Percentiles rank a stretch among this genome's conserved stretches.
These are phyloP conservation scores for Dendrobium huoshanense DNA, from an alignment of 106 monocot genomes.

Conservation along the genomic window DNA sequence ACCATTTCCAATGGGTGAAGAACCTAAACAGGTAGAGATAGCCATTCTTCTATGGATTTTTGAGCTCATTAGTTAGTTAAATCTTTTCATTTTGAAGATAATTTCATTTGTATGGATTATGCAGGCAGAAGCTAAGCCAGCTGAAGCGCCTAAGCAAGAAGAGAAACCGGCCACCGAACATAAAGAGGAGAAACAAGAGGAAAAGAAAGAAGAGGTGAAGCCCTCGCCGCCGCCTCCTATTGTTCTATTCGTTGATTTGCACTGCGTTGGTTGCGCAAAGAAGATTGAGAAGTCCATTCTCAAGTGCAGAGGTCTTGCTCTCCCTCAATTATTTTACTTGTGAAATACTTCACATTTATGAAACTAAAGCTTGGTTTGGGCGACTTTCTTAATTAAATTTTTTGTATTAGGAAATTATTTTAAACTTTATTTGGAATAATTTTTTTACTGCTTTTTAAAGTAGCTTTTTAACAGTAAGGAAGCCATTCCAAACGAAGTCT, in stretches of 20 bases:
- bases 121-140: constrained; percentile 18
- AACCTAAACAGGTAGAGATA: background rate
- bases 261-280: constrained; percentile 70
- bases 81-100: background rate
- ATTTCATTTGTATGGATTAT: background rate
- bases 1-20: constrained; percentile 8
- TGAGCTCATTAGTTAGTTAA: background rate
- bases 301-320: constrained; percentile 42
- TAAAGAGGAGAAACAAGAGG: constrained; percentile 33
- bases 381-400: no score
- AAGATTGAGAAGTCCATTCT: constrained; percentile 51
- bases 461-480: no score
- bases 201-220: constrained; percentile 33
- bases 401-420: no score
- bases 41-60: background rate
- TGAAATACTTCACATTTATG: no score
- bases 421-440: no score
- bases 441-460: no score
- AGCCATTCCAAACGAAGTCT: no score
- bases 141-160: constrained; percentile 19
- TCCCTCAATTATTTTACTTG: no score
- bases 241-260: constrained; percentile 54
- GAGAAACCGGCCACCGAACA: constrained; percentile 16
- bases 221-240: constrained; percentile 44
- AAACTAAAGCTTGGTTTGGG: no score